Evolutionary conservation across 108 stramenopile genomes (phyloP).

Genomic region (Nitzschia palea): DNA sequence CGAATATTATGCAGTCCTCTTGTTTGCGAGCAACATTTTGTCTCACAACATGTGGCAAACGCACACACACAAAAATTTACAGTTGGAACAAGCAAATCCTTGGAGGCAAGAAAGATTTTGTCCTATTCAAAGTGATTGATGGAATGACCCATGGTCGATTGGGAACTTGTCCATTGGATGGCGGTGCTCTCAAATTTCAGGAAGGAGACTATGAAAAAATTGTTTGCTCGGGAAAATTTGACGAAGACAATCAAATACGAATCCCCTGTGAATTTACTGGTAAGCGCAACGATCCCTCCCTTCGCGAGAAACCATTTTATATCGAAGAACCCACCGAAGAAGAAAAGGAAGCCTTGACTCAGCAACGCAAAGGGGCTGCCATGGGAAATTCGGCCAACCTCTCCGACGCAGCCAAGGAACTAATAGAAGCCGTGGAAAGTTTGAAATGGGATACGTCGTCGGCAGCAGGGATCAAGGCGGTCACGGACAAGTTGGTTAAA

Average conservation of each 20-base stretch:
- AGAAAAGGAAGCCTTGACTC: constrained; percentile 64
- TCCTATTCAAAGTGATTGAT: constrained; percentile 69
- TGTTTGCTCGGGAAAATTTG: constrained; percentile 59
- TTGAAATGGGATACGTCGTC: constrained; percentile 33
- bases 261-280: constrained; percentile 28
- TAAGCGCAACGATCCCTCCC: background rate
- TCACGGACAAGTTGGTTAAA: constrained; percentile 40
- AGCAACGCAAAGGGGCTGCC: constrained; percentile 37
- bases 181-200: constrained; percentile 56
- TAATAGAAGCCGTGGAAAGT: constrained; percentile 37
- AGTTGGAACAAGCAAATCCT: constrained; percentile 70
- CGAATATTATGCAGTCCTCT: background rate
- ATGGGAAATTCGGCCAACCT: constrained; percentile 24
- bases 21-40: background rate
- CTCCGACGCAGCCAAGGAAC: constrained; percentile 32
- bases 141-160: constrained; percentile 71
- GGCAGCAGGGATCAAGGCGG: constrained; percentile 24
- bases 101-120: constrained; percentile 61
- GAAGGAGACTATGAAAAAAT: constrained; percentile 48
- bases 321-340: constrained; percentile 50
- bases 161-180: constrained; percentile 62
- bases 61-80: background rate
- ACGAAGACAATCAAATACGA: constrained; percentile 46
- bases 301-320: constrained; percentile 8
- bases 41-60: background rate